These are phyloP conservation scores for Blumeriella jaapii DNA, from an alignment of 2,329 filamentous ascomycete species.

Conservation along the genomic window DNA sequence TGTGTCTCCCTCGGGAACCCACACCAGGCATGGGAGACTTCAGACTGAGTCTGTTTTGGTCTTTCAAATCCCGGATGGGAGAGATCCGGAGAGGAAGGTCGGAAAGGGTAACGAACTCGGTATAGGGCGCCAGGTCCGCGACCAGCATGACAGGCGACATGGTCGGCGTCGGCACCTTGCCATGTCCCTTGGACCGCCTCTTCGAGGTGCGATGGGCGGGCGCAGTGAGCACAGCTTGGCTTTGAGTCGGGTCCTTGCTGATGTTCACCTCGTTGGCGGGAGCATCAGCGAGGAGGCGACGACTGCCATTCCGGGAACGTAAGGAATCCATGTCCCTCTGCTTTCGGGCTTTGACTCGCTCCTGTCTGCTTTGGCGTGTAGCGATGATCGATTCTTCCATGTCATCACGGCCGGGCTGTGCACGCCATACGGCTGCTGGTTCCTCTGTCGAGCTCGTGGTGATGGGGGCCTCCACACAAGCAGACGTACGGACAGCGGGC, in stretches of 20 bases:
- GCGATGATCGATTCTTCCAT: background rate
- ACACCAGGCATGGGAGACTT: too few species aligned
- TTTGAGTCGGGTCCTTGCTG: background rate
- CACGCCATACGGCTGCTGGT: constrained; percentile 1
- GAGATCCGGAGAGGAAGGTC: background rate
- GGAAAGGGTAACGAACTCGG: background rate
- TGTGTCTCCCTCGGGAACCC: too few species aligned
- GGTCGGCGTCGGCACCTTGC: constrained; percentile 1
- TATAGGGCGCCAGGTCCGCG: constrained; percentile 8
- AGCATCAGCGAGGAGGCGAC: constrained; percentile 1
- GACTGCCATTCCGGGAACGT: constrained; percentile 1
- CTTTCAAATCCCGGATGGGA: background rate
- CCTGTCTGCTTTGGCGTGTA: constrained; percentile 11
- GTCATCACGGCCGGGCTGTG: constrained; percentile 1
- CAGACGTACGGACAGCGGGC: too few species aligned
- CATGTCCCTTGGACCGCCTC: constrained; percentile 1
- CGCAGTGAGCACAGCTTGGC: background rate
- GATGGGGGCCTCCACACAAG: too few species aligned
- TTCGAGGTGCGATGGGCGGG: background rate
- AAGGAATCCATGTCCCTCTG: constrained; percentile 18
- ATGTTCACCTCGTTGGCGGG: background rate
- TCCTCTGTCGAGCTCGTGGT: too few species aligned
- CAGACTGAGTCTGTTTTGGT: background rate
- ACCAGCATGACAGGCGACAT: constrained; percentile 15
- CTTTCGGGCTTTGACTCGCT: constrained; percentile 19